Percentiles rank a stretch among this genome's conserved stretches.
Conservation (phyloP, 768 basidiomycete species). For the Thelephora aurantiotincta region DNA sequence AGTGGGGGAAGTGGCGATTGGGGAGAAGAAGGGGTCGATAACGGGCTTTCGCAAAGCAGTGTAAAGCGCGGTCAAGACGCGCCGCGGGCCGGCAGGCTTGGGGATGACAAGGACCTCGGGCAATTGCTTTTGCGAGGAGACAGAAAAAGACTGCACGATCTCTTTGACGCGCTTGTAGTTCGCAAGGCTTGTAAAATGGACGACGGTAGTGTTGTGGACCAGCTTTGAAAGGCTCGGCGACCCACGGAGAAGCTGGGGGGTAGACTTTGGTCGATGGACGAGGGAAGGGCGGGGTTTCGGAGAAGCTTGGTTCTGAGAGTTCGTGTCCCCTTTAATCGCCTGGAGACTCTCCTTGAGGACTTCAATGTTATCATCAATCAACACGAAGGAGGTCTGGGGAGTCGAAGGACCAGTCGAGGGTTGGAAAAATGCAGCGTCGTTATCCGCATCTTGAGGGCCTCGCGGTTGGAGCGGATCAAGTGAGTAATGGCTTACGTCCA, state of each 20-base stretch:
- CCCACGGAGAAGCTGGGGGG: constrained; percentile 59
- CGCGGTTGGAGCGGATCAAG: constrained; percentile 24
- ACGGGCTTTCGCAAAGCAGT: constrained; percentile 78
- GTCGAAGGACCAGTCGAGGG: constrained; percentile 7
- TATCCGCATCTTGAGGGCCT: constrained; percentile 2
- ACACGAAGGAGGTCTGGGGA: constrained; percentile 46
- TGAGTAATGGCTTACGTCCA: constrained; percentile 79
- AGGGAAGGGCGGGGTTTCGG: constrained; percentile 56
- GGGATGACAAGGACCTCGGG: constrained; percentile 96
- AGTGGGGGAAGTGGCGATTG: constrained; percentile 90
- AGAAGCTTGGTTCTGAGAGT: constrained; percentile 23
- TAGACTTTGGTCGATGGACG: constrained; percentile 66
- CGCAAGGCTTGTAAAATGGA: constrained; percentile 84
- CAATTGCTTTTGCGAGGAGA: constrained; percentile 31
- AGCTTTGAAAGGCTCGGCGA: constrained; percentile 16
- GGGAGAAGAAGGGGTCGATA: constrained; percentile 83
- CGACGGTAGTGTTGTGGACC: constrained; percentile 36
- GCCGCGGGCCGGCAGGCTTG: constrained; percentile 91
- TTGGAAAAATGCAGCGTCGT: constrained; percentile 4
- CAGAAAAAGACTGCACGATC: constrained; percentile 55
- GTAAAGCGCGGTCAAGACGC: constrained; percentile 84
- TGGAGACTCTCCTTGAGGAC: constrained; percentile 66
- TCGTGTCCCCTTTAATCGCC: constrained; percentile 45
- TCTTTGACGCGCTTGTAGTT: constrained; percentile 88
- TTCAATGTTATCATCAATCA: constrained; percentile 86